These are phyloP conservation scores for Hirsutella minnesotensis DNA, from an alignment of 2,329 filamentous ascomycete genomes.

Conservation along the genomic window DNA sequence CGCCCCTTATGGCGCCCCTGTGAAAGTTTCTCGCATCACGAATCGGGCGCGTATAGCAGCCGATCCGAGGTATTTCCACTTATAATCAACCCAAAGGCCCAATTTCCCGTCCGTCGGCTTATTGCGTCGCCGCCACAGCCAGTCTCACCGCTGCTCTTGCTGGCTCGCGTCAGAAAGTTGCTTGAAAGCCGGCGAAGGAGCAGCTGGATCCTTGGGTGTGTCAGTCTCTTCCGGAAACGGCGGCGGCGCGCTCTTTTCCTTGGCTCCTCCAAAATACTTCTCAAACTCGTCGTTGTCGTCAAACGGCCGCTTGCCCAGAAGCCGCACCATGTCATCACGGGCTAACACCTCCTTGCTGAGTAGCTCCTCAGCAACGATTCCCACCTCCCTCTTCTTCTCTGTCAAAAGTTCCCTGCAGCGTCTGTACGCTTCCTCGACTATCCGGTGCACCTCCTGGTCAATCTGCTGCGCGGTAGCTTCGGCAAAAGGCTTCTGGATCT, in stretches of 20 bases:
- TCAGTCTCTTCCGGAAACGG: conserved; percentile 37
- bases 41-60: too few relatives aligned
- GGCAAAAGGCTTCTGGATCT: conserved; percentile 88
- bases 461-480: conserved; percentile 89
- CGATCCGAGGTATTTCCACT: too few relatives aligned
- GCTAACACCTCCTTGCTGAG: conserved; percentile 83
- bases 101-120: not conserved
- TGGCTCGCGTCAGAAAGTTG: conserved; percentile 11
- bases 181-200: conserved; percentile 27
- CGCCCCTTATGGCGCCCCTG: too few relatives aligned
- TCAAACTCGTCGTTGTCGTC: conserved; percentile 77
- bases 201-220: conserved; percentile 21
- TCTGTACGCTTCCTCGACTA: conserved; percentile 85
- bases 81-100: too few relatives aligned
- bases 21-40: too few relatives aligned
- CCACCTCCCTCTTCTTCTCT: conserved; percentile 80
- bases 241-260: conserved; percentile 44
- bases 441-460: conserved; percentile 79
- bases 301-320: conserved; percentile 76
- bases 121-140: not conserved
- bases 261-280: conserved; percentile 74
- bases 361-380: conserved; percentile 84
- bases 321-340: conserved; percentile 81
- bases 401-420: conserved; percentile 75
- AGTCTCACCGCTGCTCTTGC: conserved; percentile 5